Base-by-base conservation (phyloP, 495 filamentous ascomycete genomes). In the Articulospora tetracladia region DNA sequence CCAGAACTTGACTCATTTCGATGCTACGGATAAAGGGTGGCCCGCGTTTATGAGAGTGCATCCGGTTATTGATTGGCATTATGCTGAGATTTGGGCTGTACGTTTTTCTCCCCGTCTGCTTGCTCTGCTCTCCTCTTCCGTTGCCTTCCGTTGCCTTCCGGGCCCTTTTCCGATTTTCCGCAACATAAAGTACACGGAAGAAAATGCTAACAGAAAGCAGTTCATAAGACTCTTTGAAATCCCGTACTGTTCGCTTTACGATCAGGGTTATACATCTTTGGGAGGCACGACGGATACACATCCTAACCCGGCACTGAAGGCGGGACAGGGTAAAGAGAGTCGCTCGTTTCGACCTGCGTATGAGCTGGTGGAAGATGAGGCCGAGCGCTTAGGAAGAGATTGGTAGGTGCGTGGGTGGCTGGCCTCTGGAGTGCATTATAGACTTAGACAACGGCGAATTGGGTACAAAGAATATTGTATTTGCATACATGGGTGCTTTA, bases 61-160 rank as follows among this genome's bases (percentile, higher is more conserved):
- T 75, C 94, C 94, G 0, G 88, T 98, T 10, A 91, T 98, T 68
- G 94, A 98, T 68, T 97, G 94, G 95, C 89, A 93, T 71, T 98
- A 97, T 75, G 84, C 84, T 17, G 93, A 98, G 72, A 92, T 98
- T 58, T 96, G 94, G 95, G 82, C 86, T 4, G 87, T 88, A 48
- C 27, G 2, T 44, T 44, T 55, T 27, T 54, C 12, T 36, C 25
- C 6, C 19, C 55, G 2, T 34, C 19, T 52, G 17, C 20, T 51
- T 12, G 1, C 44, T 13, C 17, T 27, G 1, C 27, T 52, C 39
- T 24, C 54, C 27, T 8, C 8, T 50, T n/a, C n/a, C n/a, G n/a
- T n/a, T n/a, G n/a, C n/a, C n/a, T n/a, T n/a, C n/a, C n/a, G 22
- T 20, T n/a, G n/a, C n/a, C 50, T 20, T 65, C 52, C 61, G 51